A percentile compares a stretch with the other conserved stretches of the same genome.
Evolutionary conservation across 306 rosid species (phyloP).

Genomic region (Inga laurina): DNA sequence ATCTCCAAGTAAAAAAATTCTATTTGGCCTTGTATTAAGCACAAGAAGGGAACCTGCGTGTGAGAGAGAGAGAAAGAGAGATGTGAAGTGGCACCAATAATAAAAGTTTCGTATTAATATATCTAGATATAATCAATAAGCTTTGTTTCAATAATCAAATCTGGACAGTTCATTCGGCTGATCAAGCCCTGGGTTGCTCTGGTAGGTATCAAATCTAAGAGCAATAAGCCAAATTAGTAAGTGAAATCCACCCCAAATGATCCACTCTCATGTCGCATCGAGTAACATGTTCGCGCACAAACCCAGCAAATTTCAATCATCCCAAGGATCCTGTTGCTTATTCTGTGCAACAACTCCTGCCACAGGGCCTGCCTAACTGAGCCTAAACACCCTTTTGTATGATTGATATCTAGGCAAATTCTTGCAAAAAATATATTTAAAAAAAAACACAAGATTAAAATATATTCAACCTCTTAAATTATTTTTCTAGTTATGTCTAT

Average conservation of each 20-base stretch:
- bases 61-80: too few relatives aligned
- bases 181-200: not conserved
- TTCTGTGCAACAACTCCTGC: not conserved
- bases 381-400: not conserved
- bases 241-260: not conserved
- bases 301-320: constrained; percentile 31
- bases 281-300: not conserved
- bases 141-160: not conserved
- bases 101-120: not conserved
- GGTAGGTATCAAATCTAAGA: not conserved
- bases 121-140: not conserved
- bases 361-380: not conserved
- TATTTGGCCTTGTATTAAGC: too few relatives aligned
- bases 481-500: too few relatives aligned
- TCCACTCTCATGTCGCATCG: not conserved
- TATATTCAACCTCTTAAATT: too few relatives aligned
- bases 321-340: constrained; percentile 12
- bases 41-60: too few relatives aligned
- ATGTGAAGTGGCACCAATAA: not conserved
- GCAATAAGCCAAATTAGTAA: not conserved
- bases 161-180: not conserved
- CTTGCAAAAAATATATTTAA: too few relatives aligned
- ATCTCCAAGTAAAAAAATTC: too few relatives aligned
- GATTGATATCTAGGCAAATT: too few relatives aligned
- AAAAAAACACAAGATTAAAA: too few relatives aligned